Evolutionary conservation across 331 rosid species (phyloP).

Genomic region (Quercus phellos): DNA sequence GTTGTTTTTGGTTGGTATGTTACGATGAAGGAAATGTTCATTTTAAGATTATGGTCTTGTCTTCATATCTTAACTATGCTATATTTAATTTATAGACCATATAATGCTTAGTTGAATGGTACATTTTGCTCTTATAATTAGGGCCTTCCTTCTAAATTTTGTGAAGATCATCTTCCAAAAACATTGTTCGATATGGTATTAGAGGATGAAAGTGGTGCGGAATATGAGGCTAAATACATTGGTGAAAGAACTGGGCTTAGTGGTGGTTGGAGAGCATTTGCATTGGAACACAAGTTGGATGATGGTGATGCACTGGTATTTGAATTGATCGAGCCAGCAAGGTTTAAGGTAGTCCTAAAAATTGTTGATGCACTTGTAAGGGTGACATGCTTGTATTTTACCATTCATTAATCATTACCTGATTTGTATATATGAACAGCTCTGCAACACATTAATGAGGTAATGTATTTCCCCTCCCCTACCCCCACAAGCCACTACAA

Average conservation of each 20-base stretch:
- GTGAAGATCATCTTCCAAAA: conserved; percentile 55
- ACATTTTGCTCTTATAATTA: not conserved
- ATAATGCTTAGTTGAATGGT: not conserved
- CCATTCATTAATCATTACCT: not conserved
- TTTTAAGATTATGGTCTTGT: not conserved
- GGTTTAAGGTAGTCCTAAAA: conserved; percentile 50
- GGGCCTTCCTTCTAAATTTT: conserved; percentile 66
- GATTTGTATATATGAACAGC: not conserved
- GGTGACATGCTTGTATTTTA: not conserved
- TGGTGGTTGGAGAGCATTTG: conserved; percentile 87
- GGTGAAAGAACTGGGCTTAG: conserved; percentile 62
- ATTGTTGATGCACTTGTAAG: not conserved
- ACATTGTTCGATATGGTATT: conserved; percentile 32
- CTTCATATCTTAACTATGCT: not conserved
- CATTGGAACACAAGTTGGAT: conserved; percentile 71
- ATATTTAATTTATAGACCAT: not conserved
- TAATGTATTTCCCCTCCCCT: not conserved
- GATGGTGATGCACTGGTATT: conserved; percentile 83
- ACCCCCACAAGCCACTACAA: too few relatives aligned
- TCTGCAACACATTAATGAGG: not conserved
- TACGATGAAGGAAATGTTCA: not conserved
- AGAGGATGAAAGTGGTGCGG: conserved; percentile 62
- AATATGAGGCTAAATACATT: conserved; percentile 43
- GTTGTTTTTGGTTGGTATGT: conserved; percentile 93
- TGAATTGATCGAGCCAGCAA: conserved; percentile 47